Base-by-base conservation (phyloP, 169 alveolate genomes). In the Plasmodium fragile region DNA sequence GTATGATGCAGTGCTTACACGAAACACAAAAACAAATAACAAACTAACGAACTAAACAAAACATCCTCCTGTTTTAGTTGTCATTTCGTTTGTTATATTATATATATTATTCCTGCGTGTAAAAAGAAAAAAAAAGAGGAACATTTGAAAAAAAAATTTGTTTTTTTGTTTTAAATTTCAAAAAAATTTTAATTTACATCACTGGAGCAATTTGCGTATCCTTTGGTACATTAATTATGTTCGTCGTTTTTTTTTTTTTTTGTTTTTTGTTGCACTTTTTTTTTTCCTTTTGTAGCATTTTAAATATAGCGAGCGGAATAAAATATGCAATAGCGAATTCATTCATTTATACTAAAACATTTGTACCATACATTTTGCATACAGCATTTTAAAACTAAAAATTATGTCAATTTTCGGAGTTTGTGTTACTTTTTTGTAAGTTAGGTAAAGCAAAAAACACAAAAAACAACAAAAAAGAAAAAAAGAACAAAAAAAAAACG, bases 341-440 rank as follows among this genome's bases (percentile, higher is more conserved):
- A 25, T 65, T 59, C 25, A 65, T 18, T 18, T 25, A 49, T 49
- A 8, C 75, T 65, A 65, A 65, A 65, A 22, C 36, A 7, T 49
- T 49, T 49, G 32, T 28, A n/a, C 75, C 75, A 22, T 65, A 22
- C n/a, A 65, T 22, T 10, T 65, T 65, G 75, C n/a, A 65, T 65
- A 22, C 41, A 65, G 7, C 39, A 65, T 28, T 65, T 65, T 65
- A 28, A 65, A 65, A 65, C 36, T 25, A 65, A 65, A 65, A 65
- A 65, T 65, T 65, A 7, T 65, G 36, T 65, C 30, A 65, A 65
- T 65, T 65, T 65, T 65, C 16, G 75, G 75, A 65, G 75, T 65
- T 65, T 65, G 75, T 65, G n/a, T 65, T 65, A 65, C 30, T 28
- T 65, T 65, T 65, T 65, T 65, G 36, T 5, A n/a, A 65, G 8